Evolutionary conservation across 148 eudicot species (phyloP).

Genomic region (Fagopyrum esculentum): DNA sequence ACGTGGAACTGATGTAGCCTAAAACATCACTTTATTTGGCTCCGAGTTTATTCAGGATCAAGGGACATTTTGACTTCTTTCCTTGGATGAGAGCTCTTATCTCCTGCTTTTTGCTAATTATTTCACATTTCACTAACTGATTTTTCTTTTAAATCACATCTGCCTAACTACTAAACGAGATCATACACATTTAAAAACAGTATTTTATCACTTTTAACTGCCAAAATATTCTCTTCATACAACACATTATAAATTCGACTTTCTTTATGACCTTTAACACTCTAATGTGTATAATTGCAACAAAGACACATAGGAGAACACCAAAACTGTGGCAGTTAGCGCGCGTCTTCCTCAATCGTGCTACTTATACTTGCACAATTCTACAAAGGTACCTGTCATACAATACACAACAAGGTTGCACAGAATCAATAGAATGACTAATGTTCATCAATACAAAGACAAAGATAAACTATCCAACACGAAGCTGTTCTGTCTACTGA

Average conservation of each 20-base stretch:
- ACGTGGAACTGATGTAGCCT: neutral
- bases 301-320: neutral
- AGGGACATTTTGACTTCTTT: neutral
- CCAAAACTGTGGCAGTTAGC: neutral
- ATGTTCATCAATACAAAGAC: neutral
- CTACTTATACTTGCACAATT: neutral
- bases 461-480: neutral
- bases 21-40: neutral
- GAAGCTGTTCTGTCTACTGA: neutral
- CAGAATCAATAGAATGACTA: neutral
- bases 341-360: constrained; percentile 6
- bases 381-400: constrained; percentile 4
- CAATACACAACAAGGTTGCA: neutral
- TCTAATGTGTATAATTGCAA: neutral
- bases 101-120: neutral
- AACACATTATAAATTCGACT: neutral
- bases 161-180: too few relatives aligned
- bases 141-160: neutral
- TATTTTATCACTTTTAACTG: neutral
- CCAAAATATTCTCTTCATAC: neutral
- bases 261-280: neutral
- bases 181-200: too few relatives aligned
- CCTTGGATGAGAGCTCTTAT: constrained; percentile 3
- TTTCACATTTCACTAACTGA: neutral
- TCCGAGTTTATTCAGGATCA: neutral